Evolutionary conservation across 352 stramenopile genomes (phyloP), one percentile per base, ranked within the genome.

Genomic region (Globisporangium cystogenes): DNA sequence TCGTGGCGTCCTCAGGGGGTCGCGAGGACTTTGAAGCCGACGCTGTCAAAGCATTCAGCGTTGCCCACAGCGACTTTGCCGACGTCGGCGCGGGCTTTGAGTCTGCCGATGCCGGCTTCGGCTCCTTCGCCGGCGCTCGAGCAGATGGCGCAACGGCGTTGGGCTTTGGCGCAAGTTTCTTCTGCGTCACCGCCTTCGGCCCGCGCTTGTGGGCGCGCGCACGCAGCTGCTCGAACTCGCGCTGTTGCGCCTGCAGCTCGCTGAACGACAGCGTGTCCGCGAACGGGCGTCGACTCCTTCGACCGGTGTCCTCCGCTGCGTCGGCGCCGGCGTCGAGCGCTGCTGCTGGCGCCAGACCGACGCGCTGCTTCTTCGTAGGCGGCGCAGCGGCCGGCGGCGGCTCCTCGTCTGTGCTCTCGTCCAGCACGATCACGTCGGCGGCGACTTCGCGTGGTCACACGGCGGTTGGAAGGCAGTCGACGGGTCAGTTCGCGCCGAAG

Each of bases 191-290:
- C 21, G 72, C 53, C 10, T 64, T 61, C 51, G 65, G 48, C 7
- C 46, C 14, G 20, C n/a, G 50, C 46, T 58, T 64, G 46, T 41
- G 16, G 26, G 26, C 39, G 26, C 44, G 26, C 11, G 39, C 39
- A 6, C 67, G 64, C 20, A 77, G 47, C 24, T 48, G 55, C 51
- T 74, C 66, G 20, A 79, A 55, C 46, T 74, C 70, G 15, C 59
- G 60, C 54, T 87, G 74, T 57, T 90, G 79, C 3, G 76, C 76
- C 57, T 87, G 74, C 26, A 87, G 50, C 41, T 90, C 74, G 6
- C 72, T 85, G 44, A 82, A 72, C 15, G 76, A 76, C 42, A 87
- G 60, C 39, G 43, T 53, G 24, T 84, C 73, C 11, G 63, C 60
- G 40, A 67, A 68, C 49, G 71, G 59, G 11, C 56, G 57, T 27